These are phyloP conservation scores for Pneumocystis sp. DNA, from an alignment of 1,139 yeast species.

Conservation along the genomic window DNA sequence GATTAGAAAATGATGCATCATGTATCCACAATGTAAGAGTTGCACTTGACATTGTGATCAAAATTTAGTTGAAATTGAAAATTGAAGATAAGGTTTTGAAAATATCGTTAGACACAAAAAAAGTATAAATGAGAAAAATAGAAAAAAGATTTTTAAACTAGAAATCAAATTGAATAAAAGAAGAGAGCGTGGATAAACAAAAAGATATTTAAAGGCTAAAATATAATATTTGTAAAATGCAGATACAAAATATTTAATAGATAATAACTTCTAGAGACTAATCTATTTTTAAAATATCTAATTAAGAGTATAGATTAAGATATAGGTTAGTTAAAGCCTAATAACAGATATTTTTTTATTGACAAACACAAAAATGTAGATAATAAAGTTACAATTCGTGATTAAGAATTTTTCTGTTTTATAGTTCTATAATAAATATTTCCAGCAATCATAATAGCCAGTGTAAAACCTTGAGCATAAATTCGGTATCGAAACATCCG, in stretches of 20 bases:
- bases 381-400: not conserved
- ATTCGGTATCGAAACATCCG: slow-evolving; percentile 10
- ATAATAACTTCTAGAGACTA: no score
- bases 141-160: no score
- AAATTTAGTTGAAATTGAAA: not conserved
- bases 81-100: not conserved
- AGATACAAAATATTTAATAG: no score
- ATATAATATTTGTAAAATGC: no score
- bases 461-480: slow-evolving; percentile 11
- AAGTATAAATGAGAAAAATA: no score
- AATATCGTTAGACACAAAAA: not conserved
- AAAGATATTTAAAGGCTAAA: no score
- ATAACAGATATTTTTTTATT: not conserved
- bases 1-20: slow-evolving; percentile 43
- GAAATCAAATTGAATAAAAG: not conserved
- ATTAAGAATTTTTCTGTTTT: not conserved
- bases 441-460: slow-evolving; percentile 10
- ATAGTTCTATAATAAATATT: slow-evolving; percentile 9
- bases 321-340: no score
- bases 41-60: not conserved
- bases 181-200: not conserved
- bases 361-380: no score
- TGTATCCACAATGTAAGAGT: slow-evolving; percentile 55
- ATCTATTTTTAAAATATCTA: no score
- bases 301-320: no score